Percentiles rank a stretch among this genome's conserved stretches.
phyloP scores from a whole-genome alignment of 208 protist genomes.

The Trypanosoma vivax region DNA sequence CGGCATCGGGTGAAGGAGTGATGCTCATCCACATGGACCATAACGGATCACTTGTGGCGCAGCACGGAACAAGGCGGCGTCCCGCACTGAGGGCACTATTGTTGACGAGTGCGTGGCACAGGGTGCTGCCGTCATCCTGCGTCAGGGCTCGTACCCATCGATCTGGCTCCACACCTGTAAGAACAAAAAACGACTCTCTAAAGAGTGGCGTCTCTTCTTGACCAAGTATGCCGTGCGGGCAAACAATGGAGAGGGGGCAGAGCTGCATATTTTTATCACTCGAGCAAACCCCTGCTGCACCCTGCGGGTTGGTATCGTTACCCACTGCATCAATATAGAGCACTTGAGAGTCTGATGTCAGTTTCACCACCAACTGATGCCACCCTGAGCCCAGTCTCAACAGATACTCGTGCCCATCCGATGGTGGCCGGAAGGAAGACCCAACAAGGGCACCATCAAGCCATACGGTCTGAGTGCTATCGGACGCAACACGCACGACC shows the following conservation, averaged over 20 bases:
- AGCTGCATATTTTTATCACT: neutral
- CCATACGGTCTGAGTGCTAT: slow-evolving; percentile 4
- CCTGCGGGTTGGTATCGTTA: neutral
- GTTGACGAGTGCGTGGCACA: too few relatives aligned
- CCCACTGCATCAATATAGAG: neutral
- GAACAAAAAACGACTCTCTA: neutral
- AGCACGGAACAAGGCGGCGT: too few relatives aligned
- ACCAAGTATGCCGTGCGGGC: slow-evolving; percentile 2
- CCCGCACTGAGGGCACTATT: too few relatives aligned
- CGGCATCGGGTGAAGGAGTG: neutral
- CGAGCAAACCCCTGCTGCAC: neutral
- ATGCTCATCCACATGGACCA: neutral
- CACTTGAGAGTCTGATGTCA: neutral
- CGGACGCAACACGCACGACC: neutral
- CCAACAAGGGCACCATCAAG: slow-evolving; percentile 1
- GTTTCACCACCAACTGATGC: slow-evolving; percentile 4
- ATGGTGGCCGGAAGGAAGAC: neutral
- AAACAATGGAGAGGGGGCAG: slow-evolving; percentile 4
- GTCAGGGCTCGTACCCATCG: neutral
- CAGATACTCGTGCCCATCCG: neutral
- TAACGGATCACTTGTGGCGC: too few relatives aligned
- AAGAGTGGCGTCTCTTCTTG: neutral
- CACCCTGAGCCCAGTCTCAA: neutral
- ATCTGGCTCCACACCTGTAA: neutral
- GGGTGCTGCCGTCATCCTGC: neutral